A percentile compares a stretch with the other conserved stretches of the same genome.
Evolutionary conservation across 1,284 basidiomycete genomes (phyloP).

Genomic region (Farysia itapuensis): DNA sequence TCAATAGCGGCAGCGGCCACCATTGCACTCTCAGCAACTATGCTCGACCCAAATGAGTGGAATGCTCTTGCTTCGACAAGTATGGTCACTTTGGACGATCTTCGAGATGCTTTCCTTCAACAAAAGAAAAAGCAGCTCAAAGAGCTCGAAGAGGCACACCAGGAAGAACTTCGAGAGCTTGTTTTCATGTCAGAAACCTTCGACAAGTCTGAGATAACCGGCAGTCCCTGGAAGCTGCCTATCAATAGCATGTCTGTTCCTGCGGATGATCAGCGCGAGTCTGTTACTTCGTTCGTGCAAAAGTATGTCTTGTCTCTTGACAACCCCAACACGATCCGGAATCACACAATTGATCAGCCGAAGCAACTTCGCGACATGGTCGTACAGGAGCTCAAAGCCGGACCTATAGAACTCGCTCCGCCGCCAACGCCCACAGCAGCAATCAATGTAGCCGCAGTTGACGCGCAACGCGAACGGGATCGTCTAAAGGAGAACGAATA

Average conservation of each 20-base stretch:
- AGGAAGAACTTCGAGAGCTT: conserved; percentile 22
- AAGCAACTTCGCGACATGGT: conserved; percentile 15
- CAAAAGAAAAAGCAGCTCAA: conserved; percentile 26
- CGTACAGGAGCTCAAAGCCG: conserved; percentile 20
- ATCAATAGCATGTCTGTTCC: conserved; percentile 14
- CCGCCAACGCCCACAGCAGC: conserved; percentile 27
- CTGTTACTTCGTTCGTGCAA: conserved; percentile 15
- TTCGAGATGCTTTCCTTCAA: conserved; percentile 24
- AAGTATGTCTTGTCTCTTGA: conserved; percentile 13
- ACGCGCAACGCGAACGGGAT: conserved; percentile 28
- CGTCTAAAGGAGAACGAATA: conserved; percentile 17
- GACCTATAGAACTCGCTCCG: conserved; percentile 23
- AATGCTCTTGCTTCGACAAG: conserved; percentile 36
- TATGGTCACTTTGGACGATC: conserved; percentile 35
- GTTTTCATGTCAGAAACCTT: conserved; percentile 33
- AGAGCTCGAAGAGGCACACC: conserved; percentile 18
- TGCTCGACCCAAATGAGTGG: conserved; percentile 38
- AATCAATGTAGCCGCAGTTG: conserved; percentile 13
- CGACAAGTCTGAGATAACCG: conserved; percentile 18
- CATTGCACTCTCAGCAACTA: conserved; percentile 24
- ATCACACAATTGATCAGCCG: conserved; percentile 18
- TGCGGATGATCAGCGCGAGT: conserved; percentile 15
- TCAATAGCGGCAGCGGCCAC: conserved; percentile 35
- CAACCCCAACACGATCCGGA: conserved; percentile 14
- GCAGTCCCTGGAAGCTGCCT: conserved; percentile 32